Evolutionary conservation across 495 filamentous ascomycete species (phyloP), one percentile per base, ranked within the genome.

Genomic region (Chaetomium cochliodes): DNA sequence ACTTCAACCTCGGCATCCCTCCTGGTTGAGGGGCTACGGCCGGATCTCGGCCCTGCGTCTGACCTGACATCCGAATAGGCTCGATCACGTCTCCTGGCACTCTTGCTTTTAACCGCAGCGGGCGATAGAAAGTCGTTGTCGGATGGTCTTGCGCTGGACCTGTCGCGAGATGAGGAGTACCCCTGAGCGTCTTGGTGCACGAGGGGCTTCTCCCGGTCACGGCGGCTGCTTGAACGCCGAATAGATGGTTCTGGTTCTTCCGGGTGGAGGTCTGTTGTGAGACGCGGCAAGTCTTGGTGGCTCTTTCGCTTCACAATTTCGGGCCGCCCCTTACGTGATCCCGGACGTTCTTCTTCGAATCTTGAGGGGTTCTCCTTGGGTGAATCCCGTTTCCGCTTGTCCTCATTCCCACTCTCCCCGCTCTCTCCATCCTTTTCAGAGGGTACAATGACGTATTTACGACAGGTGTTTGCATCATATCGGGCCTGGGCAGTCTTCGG

Each of bases 381-480:
- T 3, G 64, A 18, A 15, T 67, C 65, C 9, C 71, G 66, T n/a
- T 23, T 30, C 18, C 25, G 5, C 26, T 75, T 73, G n/a, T 65
- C 56, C 30, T 63, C 64, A 16, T 62, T 65, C 37, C 16, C 52
- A 3, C 20, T 22, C 26, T 66, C 68, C 7, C 49, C 25, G 8
- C 22, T 37, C 4, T 60, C 63, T 0, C 39, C 16, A 4, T 28
- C 28, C 20, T 64, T 64, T 5, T 68, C 66, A 8, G 65, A 54
- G 54, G 42, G 28, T 4, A 71, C 69, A 57, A 69, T 39, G 2
- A 73, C 72, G 58, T 72, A 76, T 59, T 79, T 77, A 30, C 78
- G 71, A 57, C 77, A 72, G 5, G 76, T 81, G 59, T 80, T 79
- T 15, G 75, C 77, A 25, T 80, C 73, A 42, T 79, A 80, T 13